Percentiles rank a stretch among this genome's conserved stretches.
These are phyloP conservation scores for Talaromyces pinophilus DNA, from an alignment of 2,329 filamentous ascomycete genomes.

Conservation along the genomic window DNA sequence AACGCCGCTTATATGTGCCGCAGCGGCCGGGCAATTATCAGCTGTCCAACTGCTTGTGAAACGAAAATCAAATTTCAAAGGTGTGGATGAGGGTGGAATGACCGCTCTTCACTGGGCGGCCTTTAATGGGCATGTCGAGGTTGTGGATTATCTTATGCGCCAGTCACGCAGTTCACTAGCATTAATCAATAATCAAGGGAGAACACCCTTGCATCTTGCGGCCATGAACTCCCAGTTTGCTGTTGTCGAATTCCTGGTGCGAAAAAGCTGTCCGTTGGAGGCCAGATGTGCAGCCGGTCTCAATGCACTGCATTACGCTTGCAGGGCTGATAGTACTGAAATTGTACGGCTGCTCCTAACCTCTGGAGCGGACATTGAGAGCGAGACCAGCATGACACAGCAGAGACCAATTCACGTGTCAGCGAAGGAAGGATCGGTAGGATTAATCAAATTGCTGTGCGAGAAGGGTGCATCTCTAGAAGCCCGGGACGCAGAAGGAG, in stretches of 20 bases:
- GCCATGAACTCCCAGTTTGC: conserved; percentile 39
- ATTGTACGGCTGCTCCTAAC: conserved; percentile 38
- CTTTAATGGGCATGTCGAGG: conserved; percentile 42
- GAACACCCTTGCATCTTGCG: conserved; percentile 41
- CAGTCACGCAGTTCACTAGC: conserved; percentile 34
- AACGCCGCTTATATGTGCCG: conserved; percentile 42
- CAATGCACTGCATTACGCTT: conserved; percentile 43
- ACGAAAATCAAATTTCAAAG: conserved; percentile 33
- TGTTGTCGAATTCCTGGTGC: conserved; percentile 41
- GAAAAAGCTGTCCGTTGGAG: conserved; percentile 35
- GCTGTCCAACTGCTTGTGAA: conserved; percentile 36
- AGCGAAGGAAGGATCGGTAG: conserved; percentile 32
- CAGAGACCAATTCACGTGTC: conserved; percentile 40
- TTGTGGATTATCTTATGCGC: conserved; percentile 35
- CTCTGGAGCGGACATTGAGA: conserved; percentile 39
- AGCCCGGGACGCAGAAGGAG: conserved; percentile 36
- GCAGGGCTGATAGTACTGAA: conserved; percentile 33
- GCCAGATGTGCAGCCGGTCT: conserved; percentile 33
- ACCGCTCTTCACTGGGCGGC: conserved; percentile 43
- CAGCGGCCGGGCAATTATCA: conserved; percentile 33
- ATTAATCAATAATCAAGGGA: conserved; percentile 33
- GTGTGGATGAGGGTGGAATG: conserved; percentile 38
- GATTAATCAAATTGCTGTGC: conserved; percentile 37
- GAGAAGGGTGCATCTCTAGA: conserved; percentile 36
- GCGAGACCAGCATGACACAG: conserved; percentile 30